Evolutionary conservation across 176 grass and related monocot genomes (phyloP), one percentile per base, ranked within the genome.

Genomic region (Cocos nucifera): DNA sequence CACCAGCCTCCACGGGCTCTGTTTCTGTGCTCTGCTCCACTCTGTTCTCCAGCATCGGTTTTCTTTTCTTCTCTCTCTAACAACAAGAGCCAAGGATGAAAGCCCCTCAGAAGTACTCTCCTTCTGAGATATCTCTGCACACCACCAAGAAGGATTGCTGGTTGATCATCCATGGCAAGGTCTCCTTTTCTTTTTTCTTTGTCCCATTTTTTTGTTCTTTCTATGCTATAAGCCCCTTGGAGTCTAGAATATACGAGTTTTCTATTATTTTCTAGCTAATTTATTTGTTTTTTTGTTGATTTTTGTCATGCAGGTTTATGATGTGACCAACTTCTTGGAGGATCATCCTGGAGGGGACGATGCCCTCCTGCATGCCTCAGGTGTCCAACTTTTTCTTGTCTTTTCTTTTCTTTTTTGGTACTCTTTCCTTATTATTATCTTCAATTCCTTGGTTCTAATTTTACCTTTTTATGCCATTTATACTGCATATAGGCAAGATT

Each of bases 101-200:
- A 44, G 19, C 20, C 16, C 27, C 22, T 5, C 17, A 58, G 55
- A 50, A 54, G 3, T 70, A 59, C 35, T 59, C 67, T 16, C 16
- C 19, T 44, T 58, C 67, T 17, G 39, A 70, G 67, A 50, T 70
- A 44, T 58, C 67, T 12, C 67, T 70, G 30, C 67, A 70, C 56
- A 29, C 20, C 44, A 23, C 56, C 22, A 59, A 50, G 56, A n/a
- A 70, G 7, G 39, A 51, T 54, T 70, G 67, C 67, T 70, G 67
- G 67, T n/a, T 70, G 67, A n/a, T 49, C 22, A 70, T 70, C 39
- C 35, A 59, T 51, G 67, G 56, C 56, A 70, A 70, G 67, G 67
- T 70, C 15, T 16, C 28, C 2, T 22, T 22, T 3, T 6, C 2
- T 7, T 5, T 6, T 0, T 12, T 4, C 15, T 18, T 28, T 9